phyloP scores from a whole-genome alignment of 495 filamentous ascomycete species.

The Clohesyomyces aquaticus region DNA sequence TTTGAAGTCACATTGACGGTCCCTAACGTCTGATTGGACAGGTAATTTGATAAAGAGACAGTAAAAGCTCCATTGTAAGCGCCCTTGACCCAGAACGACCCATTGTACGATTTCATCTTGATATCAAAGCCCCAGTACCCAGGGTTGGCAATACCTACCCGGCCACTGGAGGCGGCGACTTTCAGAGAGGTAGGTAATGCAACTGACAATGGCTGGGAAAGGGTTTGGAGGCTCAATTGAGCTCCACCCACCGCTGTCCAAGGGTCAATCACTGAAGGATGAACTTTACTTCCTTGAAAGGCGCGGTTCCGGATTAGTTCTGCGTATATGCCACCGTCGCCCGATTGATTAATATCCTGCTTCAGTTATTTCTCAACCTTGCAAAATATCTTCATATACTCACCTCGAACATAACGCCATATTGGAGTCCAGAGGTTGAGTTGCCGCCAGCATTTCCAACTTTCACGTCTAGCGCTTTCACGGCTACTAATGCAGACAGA shows the following conservation, averaged over 20 bases:
- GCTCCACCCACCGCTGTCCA: conserved; percentile 61
- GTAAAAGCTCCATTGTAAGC: conserved; percentile 42
- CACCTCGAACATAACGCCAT: conserved; percentile 66
- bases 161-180: conserved; percentile 47
- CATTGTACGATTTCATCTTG: conserved; percentile 43
- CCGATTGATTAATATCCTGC: conserved; percentile 75
- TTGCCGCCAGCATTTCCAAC: conserved; percentile 57
- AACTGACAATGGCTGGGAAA: conserved; percentile 54
- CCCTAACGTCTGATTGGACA: conserved; percentile 55
- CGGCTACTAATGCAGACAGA: conserved; percentile 16
- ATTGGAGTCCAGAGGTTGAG: conserved; percentile 57
- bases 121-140: conserved; percentile 41
- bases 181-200: conserved; percentile 63
- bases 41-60: conserved; percentile 52
- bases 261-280: conserved; percentile 50
- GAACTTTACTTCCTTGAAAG: conserved; percentile 58
- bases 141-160: conserved; percentile 41
- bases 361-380: neutral
- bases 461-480: conserved; percentile 40
- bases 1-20: conserved; percentile 47
- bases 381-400: conserved; percentile 3
- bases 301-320: conserved; percentile 74
- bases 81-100: conserved; percentile 46
- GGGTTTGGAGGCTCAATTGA: conserved; percentile 54
- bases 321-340: conserved; percentile 77